Conservation (phyloP, 345 rosid species). For the Aurinia saxatilis region DNA sequence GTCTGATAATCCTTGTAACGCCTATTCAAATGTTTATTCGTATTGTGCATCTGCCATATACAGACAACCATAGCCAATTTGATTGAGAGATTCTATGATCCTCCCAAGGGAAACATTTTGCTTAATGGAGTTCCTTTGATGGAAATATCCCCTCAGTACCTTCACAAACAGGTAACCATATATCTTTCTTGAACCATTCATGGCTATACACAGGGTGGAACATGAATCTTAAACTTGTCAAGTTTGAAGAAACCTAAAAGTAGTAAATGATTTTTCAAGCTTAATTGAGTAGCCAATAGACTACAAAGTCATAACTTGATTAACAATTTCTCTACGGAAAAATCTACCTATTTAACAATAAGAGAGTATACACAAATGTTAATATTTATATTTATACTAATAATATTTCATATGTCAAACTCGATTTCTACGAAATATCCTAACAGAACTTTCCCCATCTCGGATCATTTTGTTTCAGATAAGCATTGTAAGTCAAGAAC, state of each 20-base stretch:
- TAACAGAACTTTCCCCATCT: not conserved
- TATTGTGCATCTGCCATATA: conserved; percentile 11
- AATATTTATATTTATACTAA: no score
- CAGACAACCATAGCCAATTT: conserved; percentile 94
- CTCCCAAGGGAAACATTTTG: conserved; percentile 67
- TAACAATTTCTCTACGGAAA: no score
- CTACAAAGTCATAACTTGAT: no score
- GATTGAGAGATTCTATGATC: conserved; percentile 91
- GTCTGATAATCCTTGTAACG: not conserved
- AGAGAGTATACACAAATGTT: no score
- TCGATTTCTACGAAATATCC: no score
- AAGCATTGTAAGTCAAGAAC: conserved; percentile 98
- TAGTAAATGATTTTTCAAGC: no score
- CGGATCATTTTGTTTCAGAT: conserved; percentile 33
- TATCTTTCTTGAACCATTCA: not conserved
- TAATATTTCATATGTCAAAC: no score
- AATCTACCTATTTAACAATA: no score
- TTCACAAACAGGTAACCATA: conserved; percentile 59
- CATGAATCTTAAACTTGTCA: not conserved
- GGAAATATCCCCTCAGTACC: conserved; percentile 73
- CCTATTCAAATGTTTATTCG: no score
- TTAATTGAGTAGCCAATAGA: no score
- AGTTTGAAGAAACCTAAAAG: no score
- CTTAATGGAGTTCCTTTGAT: conserved; percentile 72
- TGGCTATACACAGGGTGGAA: not conserved